Conservation (phyloP, 1,284 basidiomycete genomes). For the Pholiota adiposa region DNA sequence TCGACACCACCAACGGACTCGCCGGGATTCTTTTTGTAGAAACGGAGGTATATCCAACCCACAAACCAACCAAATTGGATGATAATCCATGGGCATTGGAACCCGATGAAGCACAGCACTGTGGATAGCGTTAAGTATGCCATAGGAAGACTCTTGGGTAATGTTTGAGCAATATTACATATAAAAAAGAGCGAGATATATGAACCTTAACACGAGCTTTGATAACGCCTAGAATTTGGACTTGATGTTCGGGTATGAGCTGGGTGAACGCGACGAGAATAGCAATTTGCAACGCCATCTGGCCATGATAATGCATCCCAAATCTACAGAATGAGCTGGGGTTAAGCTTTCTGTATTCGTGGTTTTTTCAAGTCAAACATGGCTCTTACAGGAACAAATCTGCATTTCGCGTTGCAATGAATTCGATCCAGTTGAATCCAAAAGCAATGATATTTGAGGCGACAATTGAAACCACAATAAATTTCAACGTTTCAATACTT, state of each 20-base stretch:
- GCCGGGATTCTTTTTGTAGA: slow-evolving; percentile 85
- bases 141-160: slow-evolving; percentile 84
- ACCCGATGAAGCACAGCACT: slow-evolving; percentile 85
- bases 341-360: slow-evolving; percentile 10
- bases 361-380: slow-evolving; percentile 6
- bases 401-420: slow-evolving; percentile 64
- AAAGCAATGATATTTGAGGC: slow-evolving; percentile 88
- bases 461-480: slow-evolving; percentile 81
- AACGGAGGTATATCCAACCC: slow-evolving; percentile 93
- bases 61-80: slow-evolving; percentile 99
- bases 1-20: slow-evolving; percentile 63
- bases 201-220: slow-evolving; percentile 89
- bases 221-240: slow-evolving; percentile 88
- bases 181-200: slow-evolving; percentile 1
- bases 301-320: slow-evolving; percentile 88
- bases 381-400: slow-evolving; percentile 74
- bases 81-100: slow-evolving; percentile 92
- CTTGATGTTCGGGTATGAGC: slow-evolving; percentile 96
- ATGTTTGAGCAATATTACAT: background rate
- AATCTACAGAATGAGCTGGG: slow-evolving; percentile 55
- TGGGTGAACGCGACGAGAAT: slow-evolving; percentile 97
- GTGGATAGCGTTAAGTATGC: slow-evolving; percentile 91
- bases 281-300: slow-evolving; percentile 90
- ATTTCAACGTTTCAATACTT: slow-evolving; percentile 83
- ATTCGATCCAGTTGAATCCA: slow-evolving; percentile 83